A percentile compares a stretch with the other conserved stretches of the same genome.
Conservation (phyloP, 139 green algal species). For the Closterium sp. region DNA sequence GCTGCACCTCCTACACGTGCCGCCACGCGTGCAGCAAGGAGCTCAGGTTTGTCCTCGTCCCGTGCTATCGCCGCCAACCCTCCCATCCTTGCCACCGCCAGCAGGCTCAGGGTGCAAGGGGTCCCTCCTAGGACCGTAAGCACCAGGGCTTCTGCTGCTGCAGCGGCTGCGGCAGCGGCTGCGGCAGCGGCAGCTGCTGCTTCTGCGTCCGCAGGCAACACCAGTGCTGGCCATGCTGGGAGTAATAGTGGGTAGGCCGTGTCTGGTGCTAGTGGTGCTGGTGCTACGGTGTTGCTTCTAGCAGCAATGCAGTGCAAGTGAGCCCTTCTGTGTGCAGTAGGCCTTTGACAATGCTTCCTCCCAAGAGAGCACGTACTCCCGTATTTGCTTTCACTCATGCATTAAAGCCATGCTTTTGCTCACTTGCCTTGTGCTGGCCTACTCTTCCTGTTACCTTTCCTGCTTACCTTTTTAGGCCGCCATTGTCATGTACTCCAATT, state of each 20-base stretch:
- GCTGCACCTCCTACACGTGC: neutral
- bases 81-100: neutral
- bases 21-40: neutral
- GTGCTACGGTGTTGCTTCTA: too few species aligned
- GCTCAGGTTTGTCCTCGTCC: neutral
- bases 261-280: neutral
- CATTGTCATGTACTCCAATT: neutral
- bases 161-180: too few species aligned
- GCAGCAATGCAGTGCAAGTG: too few species aligned
- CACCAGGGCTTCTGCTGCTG: neutral
- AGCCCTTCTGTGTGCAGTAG: too few species aligned
- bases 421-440: too few species aligned
- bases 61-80: neutral
- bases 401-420: too few species aligned
- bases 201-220: neutral
- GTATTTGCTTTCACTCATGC: too few species aligned
- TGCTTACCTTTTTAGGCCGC: too few species aligned
- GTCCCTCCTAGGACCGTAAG: neutral
- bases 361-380: too few species aligned
- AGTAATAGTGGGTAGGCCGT: neutral
- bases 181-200: too few species aligned
- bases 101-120: neutral
- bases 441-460: too few species aligned
- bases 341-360: too few species aligned
- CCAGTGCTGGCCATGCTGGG: neutral